Base-by-base conservation (phyloP, 164 flowering plant genomes). In the Stephania yunnanensis region DNA sequence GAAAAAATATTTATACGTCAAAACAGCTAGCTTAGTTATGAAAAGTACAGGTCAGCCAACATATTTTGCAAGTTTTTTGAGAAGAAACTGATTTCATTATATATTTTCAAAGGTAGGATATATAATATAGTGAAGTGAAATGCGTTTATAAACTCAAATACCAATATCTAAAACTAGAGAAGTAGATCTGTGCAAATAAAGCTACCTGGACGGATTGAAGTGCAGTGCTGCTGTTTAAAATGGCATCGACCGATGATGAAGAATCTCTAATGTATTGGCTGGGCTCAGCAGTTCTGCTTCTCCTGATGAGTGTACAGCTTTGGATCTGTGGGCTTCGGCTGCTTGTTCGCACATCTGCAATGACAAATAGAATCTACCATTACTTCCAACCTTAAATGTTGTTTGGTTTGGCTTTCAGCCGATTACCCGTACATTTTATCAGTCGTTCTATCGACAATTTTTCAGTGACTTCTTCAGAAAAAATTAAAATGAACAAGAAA, bases 281-380 rank as follows among this genome's bases (percentile, higher is more conserved):
- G 9, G 88, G 77, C 70, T 90, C 99, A 71, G 92, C 84, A 78
- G 74, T 72, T 81, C 87, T 85, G 67, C 78, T 86, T 79, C 95
- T 87, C 81, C 96, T 90, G 86, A 89, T 71, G 88, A 85, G 20
- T 86, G 87, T 19, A 73, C 78, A 52, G 69, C 93, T 85, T 89
- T 93, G 69, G 98, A 91, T 80, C 88, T 95, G 85, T 95, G 94
- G 58, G 97, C 92, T 82, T 95, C 99, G 52, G 98, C 97, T 75
- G 98, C 97, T 86, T 85, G 90, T 81, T 93, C 98, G 80, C 99
- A 93, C 92, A 93, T 93, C 99, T 95, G 82, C 78, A 80, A 69
- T 66, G 29, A 74, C 25, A n/a, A 3, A 68, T 31, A 71, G 15
- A 52, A 64, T 65, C 30, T 36, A 12, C 42, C 8, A 30, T 66